These are phyloP conservation scores for Talaromyces atroroseus DNA, from an alignment of 2,329 filamentous ascomycete genomes.

Conservation along the genomic window DNA sequence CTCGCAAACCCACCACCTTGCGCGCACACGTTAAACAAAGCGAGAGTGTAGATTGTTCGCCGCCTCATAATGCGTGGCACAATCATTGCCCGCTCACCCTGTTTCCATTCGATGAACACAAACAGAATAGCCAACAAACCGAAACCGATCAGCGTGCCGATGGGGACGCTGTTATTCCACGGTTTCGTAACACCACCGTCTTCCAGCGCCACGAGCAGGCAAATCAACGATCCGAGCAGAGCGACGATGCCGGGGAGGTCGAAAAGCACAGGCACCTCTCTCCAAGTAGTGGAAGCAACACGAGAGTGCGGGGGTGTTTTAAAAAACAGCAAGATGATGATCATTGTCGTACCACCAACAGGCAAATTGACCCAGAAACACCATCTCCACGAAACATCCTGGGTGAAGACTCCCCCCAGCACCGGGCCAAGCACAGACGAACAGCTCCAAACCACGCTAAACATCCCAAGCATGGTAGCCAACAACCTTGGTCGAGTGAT, in stretches of 20 bases:
- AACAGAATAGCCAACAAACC: constrained; percentile 17
- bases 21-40: constrained; percentile 31
- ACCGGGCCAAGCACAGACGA: constrained; percentile 45
- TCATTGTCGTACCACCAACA: background rate
- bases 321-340: constrained; percentile 22
- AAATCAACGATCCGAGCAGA: constrained; percentile 18
- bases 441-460: constrained; percentile 30
- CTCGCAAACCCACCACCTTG: constrained; percentile 28
- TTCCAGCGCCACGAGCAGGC: constrained; percentile 21
- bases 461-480: background rate
- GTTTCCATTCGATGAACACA: constrained; percentile 11
- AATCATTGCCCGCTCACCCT: constrained; percentile 26
- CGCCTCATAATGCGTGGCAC: constrained; percentile 29
- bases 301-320: constrained; percentile 14
- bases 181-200: constrained; percentile 21
- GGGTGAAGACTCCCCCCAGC: constrained; percentile 41
- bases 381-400: constrained; percentile 42
- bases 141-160: constrained; percentile 17
- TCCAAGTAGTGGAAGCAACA: constrained; percentile 10
- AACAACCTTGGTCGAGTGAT: background rate
- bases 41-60: constrained; percentile 28
- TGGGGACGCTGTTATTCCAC: constrained; percentile 18
- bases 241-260: constrained; percentile 20
- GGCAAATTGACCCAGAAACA: constrained; percentile 25
- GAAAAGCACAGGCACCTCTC: constrained; percentile 18